Percentiles rank a stretch among this genome's conserved stretches.
phyloP scores from a whole-genome alignment of 495 filamentous ascomycete genomes.

The Platismatia glauca region DNA sequence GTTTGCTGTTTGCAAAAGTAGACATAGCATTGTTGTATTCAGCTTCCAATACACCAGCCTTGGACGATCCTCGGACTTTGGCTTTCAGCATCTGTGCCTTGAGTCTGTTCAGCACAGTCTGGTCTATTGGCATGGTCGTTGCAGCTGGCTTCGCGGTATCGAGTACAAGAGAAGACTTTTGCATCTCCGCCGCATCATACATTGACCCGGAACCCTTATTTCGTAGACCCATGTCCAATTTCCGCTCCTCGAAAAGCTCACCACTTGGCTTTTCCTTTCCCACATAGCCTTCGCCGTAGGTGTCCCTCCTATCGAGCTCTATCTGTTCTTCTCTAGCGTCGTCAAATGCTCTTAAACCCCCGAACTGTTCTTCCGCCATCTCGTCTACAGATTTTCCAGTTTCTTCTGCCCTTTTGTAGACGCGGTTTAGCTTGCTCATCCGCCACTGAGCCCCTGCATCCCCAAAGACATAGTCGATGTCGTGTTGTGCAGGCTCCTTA shows the following conservation, averaged over 20 bases:
- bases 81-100: slow-evolving; percentile 93
- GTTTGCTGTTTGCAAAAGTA: slow-evolving; percentile 46
- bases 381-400: slow-evolving; percentile 63
- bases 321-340: slow-evolving; percentile 89
- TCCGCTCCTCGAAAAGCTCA: slow-evolving; percentile 72
- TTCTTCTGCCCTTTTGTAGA: slow-evolving; percentile 74
- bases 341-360: slow-evolving; percentile 76
- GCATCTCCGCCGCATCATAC: slow-evolving; percentile 22
- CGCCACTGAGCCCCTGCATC: slow-evolving; percentile 87
- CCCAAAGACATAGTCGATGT: slow-evolving; percentile 78
- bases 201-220: slow-evolving; percentile 27
- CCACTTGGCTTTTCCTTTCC: slow-evolving; percentile 84
- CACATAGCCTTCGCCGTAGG: slow-evolving; percentile 79
- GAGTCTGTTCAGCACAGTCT: slow-evolving; percentile 75
- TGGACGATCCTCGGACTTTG: slow-evolving; percentile 64
- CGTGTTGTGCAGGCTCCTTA: slow-evolving; percentile 46
- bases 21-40: slow-evolving; percentile 71
- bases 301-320: slow-evolving; percentile 76
- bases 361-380: slow-evolving; percentile 72
- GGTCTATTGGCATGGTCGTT: slow-evolving; percentile 49
- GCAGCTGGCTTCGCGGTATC: slow-evolving; percentile 33
- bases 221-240: slow-evolving; percentile 41
- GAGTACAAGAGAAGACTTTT: slow-evolving; percentile 39
- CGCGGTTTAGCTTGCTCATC: slow-evolving; percentile 84
- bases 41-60: slow-evolving; percentile 69